Percentiles rank a stretch among this genome's conserved stretches.
phyloP scores from a whole-genome alignment of 441 rosid species.

The Erodium trifolium region DNA sequence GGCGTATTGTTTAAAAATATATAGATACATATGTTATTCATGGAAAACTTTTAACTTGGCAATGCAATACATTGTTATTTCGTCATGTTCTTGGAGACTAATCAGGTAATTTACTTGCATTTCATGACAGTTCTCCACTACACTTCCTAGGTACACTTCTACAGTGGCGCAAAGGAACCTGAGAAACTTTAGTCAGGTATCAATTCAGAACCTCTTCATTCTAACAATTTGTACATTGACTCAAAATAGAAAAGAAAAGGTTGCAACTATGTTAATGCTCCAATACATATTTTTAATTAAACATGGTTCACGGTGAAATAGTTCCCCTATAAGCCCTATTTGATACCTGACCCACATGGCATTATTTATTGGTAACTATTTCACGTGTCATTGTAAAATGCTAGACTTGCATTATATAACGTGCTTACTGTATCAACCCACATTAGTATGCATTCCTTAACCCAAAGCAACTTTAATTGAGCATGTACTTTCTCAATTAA shows the following conservation, averaged over 20 bases:
- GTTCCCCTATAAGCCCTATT: neutral
- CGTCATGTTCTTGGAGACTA: constrained; percentile 9
- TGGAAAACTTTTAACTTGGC: constrained; percentile 5
- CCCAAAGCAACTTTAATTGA: neutral
- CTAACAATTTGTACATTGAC: neutral
- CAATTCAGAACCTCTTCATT: neutral
- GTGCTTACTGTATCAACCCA: neutral
- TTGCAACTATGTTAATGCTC: neutral
- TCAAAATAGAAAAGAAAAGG: too few relatives aligned
- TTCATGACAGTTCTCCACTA: constrained; percentile 47
- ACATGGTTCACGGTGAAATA: neutral
- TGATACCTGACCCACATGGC: neutral
- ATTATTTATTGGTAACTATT: neutral
- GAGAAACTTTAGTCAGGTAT: constrained; percentile 53
- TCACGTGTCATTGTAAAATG: neutral
- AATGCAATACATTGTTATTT: neutral
- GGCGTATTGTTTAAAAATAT: too few relatives aligned
- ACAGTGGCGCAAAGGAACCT: constrained; percentile 65
- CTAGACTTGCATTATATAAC: neutral
- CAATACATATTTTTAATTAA: neutral
- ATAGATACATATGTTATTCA: neutral
- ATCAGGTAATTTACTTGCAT: constrained; percentile 11
- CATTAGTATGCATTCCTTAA: too few relatives aligned
- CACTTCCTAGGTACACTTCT: constrained; percentile 80
- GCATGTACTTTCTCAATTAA: neutral